Percentiles rank a stretch among this genome's conserved stretches.
These are phyloP conservation scores for Stephanodiscus triporus DNA, from an alignment of 108 stramenopile genomes.

Conservation along the genomic window DNA sequence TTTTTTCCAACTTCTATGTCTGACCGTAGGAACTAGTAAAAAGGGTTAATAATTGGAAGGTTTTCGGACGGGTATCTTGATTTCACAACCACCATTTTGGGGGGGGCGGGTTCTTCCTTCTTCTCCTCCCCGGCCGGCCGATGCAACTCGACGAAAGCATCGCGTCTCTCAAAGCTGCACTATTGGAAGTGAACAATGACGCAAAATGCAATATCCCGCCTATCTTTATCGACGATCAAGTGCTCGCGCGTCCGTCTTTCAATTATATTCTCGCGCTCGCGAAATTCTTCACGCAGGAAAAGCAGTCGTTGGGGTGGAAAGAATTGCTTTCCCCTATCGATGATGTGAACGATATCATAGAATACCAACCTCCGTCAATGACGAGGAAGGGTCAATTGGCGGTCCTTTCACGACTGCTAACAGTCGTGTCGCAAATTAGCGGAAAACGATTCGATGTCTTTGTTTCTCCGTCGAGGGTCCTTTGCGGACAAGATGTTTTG, in stretches of 20 bases:
- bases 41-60: too few species aligned
- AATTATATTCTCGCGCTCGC: slow-evolving; percentile 17
- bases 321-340: slow-evolving; percentile 1
- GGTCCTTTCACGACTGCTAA: slow-evolving; percentile 21
- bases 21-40: too few species aligned
- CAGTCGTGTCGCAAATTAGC: slow-evolving; percentile 25
- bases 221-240: slow-evolving; percentile 21
- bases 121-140: too few species aligned
- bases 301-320: slow-evolving; percentile 13
- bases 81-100: too few species aligned
- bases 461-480: slow-evolving; percentile 26
- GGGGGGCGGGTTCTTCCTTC: too few species aligned
- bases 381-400: slow-evolving; percentile 16
- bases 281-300: slow-evolving; percentile 11
- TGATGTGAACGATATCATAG: not conserved
- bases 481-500: slow-evolving; percentile 32
- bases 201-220: not conserved
- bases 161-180: slow-evolving; percentile 6
- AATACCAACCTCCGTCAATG: not conserved
- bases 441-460: slow-evolving; percentile 26
- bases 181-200: slow-evolving; percentile 5
- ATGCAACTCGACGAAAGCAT: not conserved
- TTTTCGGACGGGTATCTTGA: too few species aligned
- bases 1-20: too few species aligned
- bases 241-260: slow-evolving; percentile 28